phyloP scores from a whole-genome alignment of 805 yeast genomes.

The Vanderwaltozyma yarrowii region DNA sequence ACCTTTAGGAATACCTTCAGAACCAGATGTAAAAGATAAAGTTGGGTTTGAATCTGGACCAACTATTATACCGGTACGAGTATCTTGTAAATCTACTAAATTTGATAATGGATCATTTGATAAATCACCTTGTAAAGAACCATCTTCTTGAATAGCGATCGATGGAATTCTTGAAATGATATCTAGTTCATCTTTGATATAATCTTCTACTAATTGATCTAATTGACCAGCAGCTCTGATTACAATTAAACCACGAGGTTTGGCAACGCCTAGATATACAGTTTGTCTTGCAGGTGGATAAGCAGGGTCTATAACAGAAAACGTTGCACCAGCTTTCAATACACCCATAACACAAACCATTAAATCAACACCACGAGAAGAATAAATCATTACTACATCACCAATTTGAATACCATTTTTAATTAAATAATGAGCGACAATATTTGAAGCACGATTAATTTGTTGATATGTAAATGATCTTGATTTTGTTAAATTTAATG shows the following conservation, averaged over 20 bases:
- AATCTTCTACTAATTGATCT: conserved; percentile 68
- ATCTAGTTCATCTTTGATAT: conserved; percentile 59
- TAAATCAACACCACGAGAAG: conserved; percentile 93
- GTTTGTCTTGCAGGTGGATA: conserved; percentile 98
- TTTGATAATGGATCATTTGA: conserved; percentile 40
- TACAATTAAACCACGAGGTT: conserved; percentile 84
- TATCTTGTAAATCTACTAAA: conserved; percentile 37
- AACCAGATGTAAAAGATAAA: conserved; percentile 90
- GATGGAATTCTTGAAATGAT: conserved; percentile 68
- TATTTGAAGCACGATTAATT: conserved; percentile 85
- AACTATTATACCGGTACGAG: conserved; percentile 78
- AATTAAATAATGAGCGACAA: conserved; percentile 82
- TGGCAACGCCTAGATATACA: conserved; percentile 83
- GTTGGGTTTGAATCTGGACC: conserved; percentile 99
- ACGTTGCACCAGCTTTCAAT: conserved; percentile 96
- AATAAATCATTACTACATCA: conserved; percentile 95
- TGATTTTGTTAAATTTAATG: conserved; percentile 41
- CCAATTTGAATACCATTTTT: conserved; percentile 76
- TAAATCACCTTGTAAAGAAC: conserved; percentile 50
- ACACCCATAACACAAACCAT: conserved; percentile 98
- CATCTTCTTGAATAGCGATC: conserved; percentile 68
- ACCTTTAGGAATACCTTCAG: conserved; percentile 98
- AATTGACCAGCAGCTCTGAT: conserved; percentile 82
- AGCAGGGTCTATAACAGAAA: conserved; percentile 97
- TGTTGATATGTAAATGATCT: conserved; percentile 77